A percentile compares a stretch with the other conserved stretches of the same genome.
Conservation (phyloP, 257 asterid species). For the Primulina huaijiensis region DNA sequence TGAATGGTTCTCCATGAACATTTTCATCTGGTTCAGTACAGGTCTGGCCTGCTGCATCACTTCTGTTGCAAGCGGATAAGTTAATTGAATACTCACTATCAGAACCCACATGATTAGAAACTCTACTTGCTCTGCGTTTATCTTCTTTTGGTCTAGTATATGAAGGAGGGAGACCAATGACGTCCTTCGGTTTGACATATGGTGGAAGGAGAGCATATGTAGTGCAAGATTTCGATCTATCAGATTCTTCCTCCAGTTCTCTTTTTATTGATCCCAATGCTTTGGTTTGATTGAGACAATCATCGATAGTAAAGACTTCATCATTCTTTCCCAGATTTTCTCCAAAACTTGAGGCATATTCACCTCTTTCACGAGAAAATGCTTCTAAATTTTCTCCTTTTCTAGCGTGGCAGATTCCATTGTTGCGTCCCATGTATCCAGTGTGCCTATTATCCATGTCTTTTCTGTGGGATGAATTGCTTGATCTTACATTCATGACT, state of each 20-base stretch:
- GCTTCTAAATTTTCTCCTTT: constrained; percentile 35
- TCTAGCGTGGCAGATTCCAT: constrained; percentile 25
- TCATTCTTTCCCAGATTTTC: constrained; percentile 35
- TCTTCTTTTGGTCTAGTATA: constrained; percentile 57
- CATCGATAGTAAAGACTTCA: constrained; percentile 27
- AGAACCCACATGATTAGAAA: constrained; percentile 36
- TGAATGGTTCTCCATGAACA: constrained; percentile 27
- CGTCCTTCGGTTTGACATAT: constrained; percentile 54
- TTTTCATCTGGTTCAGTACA: constrained; percentile 28
- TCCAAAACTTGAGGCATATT: constrained; percentile 25
- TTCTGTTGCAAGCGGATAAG: constrained; percentile 23
- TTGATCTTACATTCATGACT: constrained; percentile 37
- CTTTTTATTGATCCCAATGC: constrained; percentile 28
- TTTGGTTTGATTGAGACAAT: constrained; percentile 23
- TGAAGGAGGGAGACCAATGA: constrained; percentile 50
- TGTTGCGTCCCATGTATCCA: constrained; percentile 29
- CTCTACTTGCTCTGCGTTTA: constrained; percentile 35
- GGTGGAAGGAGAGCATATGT: constrained; percentile 66
- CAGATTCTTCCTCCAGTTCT: constrained; percentile 37
- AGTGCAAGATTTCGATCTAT: constrained; percentile 36
- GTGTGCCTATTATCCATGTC: constrained; percentile 29
- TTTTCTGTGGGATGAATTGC: constrained; percentile 41
- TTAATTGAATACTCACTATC: constrained; percentile 28
- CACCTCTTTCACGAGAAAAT: constrained; percentile 35
- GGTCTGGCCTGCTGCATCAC: constrained; percentile 26